Base-by-base conservation (phyloP, 2,329 filamentous ascomycete species). In the Talaromyces marneffei region DNA sequence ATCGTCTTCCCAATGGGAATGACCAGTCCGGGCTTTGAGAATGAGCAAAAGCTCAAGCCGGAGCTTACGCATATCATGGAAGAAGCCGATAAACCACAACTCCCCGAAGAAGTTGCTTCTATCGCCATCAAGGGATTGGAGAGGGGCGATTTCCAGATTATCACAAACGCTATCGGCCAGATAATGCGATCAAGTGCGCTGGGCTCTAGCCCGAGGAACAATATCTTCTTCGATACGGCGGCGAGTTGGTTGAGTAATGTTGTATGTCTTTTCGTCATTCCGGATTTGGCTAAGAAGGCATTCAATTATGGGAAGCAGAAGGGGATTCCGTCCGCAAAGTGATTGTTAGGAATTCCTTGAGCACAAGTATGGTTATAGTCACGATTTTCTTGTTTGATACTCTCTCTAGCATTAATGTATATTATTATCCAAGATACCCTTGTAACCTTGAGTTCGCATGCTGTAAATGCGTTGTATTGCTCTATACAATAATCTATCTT, bases 1-100 rank as follows among this genome's bases (percentile, higher is more conserved):
- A 83, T 91, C 44, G 85, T 97, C 12, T 90, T 87, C 68, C 94
- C 94, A 0, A 93, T 89, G 58, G 91, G 89, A 2, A 97, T 99
- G 65, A 80, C 86, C 14, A 87, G 84, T 5, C 87, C 91, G 0
- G 92, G 92, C 0, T 83, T 88, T 57, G 87, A 87, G 63, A 80
- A 84, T 18, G 93, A 97, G 77, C 87, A 95, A 69, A 75, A 79
- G 68, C 83, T 84, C 29, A 97, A 97, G 76, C 93, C 92, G 7
- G 85, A 82, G 4, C 82, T 97, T 55, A 96, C 92, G 2, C 83
- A 86, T 66, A 81, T 87, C 57, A 77, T 97, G 50, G 94, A 97
- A 75, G 86, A 90, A 66, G 83, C 84, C n/a, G 94, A 99, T 72
- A 88, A 87, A 14, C 82, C 86, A 52, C 89, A 95, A 74, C 87